Percentiles rank a stretch among this genome's conserved stretches.
These are phyloP conservation scores for Volvox africanus DNA, from an alignment of 139 green algal genomes.

Conservation along the genomic window DNA sequence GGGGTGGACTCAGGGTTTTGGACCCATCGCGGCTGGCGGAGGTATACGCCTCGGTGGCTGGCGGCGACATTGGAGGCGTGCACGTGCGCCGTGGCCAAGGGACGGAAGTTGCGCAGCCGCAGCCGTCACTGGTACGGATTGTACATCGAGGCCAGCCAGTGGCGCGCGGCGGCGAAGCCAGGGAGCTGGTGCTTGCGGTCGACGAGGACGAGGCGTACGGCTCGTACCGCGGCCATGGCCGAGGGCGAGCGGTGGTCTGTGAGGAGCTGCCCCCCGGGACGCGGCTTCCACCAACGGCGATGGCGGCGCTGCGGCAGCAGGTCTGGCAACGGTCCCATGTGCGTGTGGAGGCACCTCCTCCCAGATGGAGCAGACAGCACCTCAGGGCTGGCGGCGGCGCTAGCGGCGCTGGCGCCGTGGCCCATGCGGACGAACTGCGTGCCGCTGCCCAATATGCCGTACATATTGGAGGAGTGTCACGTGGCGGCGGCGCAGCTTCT, in stretches of 20 bases:
- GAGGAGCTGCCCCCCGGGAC: not conserved
- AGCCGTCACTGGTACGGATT: not conserved
- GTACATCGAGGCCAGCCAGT: not conserved
- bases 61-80: not conserved
- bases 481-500: not conserved
- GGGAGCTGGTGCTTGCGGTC: not conserved
- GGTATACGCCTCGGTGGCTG: not conserved
- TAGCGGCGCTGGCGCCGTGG: not conserved
- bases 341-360: not conserved
- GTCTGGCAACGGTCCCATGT: not conserved
- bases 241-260: not conserved
- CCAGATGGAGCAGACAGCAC: not conserved
- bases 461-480: not conserved
- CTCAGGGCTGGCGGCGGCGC: not conserved
- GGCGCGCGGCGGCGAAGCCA: not conserved
- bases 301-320: constrained; percentile 1
- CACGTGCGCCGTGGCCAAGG: not conserved
- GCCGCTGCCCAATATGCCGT: not conserved
- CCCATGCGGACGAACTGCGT: not conserved
- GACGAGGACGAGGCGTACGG: not conserved
- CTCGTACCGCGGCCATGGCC: not conserved
- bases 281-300: not conserved
- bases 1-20: not conserved
- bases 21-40: not conserved
- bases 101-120: not conserved